These are phyloP conservation scores for Pythium pectinolyticum DNA, from an alignment of 352 stramenopile species.

Conservation along the genomic window DNA sequence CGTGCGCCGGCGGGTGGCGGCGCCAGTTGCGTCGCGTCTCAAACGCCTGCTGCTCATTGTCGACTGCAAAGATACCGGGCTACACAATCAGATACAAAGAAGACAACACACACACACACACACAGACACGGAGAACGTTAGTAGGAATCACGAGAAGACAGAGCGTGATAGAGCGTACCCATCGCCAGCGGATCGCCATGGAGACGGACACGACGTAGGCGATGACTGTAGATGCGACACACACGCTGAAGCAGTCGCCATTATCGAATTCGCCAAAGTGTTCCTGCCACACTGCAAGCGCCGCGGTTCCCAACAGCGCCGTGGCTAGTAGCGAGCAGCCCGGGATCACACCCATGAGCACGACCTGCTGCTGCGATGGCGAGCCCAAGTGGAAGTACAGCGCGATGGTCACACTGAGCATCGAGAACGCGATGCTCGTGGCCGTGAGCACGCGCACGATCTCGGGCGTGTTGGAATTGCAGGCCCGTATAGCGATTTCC, in stretches of 20 bases:
- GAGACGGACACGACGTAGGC: constrained; percentile 65
- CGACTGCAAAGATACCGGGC: constrained; percentile 74
- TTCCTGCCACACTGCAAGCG: constrained; percentile 59
- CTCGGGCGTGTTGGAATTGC: constrained; percentile 19
- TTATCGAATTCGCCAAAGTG: constrained; percentile 61
- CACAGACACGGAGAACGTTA: background rate
- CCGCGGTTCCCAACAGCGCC: constrained; percentile 43
- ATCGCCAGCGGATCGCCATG: constrained; percentile 78
- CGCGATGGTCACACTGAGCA: constrained; percentile 44
- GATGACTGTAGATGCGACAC: constrained; percentile 63
- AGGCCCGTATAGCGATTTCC: constrained; percentile 19
- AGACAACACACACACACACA: background rate
- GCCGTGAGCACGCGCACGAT: constrained; percentile 49
- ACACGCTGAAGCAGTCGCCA: constrained; percentile 72
- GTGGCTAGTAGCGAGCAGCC: constrained; percentile 49
- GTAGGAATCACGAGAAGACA: constrained; percentile 1
- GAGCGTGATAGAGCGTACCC: no score
- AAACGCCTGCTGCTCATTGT: constrained; percentile 65
- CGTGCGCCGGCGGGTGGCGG: background rate
- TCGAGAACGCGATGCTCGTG: constrained; percentile 43
- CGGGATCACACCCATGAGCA: constrained; percentile 55
- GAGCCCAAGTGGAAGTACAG: constrained; percentile 70
- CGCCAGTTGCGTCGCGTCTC: constrained; percentile 26
- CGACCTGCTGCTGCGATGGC: constrained; percentile 60
- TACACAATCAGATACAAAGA: constrained; percentile 22